Evolutionary conservation across 352 stramenopile genomes (phyloP).

Genomic region (Aphanomyces stellatus): DNA sequence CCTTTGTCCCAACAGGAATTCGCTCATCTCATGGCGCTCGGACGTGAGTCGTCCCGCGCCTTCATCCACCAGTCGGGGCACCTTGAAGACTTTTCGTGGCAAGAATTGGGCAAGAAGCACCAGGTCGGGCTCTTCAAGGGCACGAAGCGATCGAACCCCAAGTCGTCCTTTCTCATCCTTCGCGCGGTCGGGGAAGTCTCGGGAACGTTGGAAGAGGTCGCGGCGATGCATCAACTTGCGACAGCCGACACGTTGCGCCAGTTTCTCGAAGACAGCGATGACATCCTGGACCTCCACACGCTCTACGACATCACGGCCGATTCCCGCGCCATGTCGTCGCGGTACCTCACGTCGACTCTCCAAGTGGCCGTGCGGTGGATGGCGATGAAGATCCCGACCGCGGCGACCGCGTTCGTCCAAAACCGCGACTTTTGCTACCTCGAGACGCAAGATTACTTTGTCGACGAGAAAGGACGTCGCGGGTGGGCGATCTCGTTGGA

Average conservation of each 20-base stretch:
- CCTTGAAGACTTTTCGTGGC: constrained; percentile 7
- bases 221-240: constrained; percentile 11
- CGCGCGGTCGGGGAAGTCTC: constrained; percentile 15
- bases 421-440: constrained; percentile 68
- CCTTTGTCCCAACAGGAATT: constrained; percentile 5
- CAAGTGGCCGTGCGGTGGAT: constrained; percentile 48
- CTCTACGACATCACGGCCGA: constrained; percentile 15
- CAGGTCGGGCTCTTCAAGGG: constrained; percentile 11
- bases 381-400: constrained; percentile 32
- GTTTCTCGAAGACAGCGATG: constrained; percentile 15
- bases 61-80: constrained; percentile 15
- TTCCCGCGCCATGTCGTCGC: constrained; percentile 1
- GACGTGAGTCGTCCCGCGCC: neutral
- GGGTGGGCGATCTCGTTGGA: constrained; percentile 15
- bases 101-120: constrained; percentile 17
- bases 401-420: constrained; percentile 44
- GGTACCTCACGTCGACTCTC: constrained; percentile 28
- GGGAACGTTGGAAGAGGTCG: constrained; percentile 17
- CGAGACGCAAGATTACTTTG: constrained; percentile 65
- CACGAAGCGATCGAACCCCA: neutral
- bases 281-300: constrained; percentile 16
- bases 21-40: constrained; percentile 15
- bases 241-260: constrained; percentile 7
- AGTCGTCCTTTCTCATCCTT: constrained; percentile 7
- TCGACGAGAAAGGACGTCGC: constrained; percentile 25